Percentiles rank a stretch among this genome's conserved stretches.
These are phyloP conservation scores for Hysterium pulicare DNA, from an alignment of 2,329 filamentous ascomycete species.

Conservation along the genomic window DNA sequence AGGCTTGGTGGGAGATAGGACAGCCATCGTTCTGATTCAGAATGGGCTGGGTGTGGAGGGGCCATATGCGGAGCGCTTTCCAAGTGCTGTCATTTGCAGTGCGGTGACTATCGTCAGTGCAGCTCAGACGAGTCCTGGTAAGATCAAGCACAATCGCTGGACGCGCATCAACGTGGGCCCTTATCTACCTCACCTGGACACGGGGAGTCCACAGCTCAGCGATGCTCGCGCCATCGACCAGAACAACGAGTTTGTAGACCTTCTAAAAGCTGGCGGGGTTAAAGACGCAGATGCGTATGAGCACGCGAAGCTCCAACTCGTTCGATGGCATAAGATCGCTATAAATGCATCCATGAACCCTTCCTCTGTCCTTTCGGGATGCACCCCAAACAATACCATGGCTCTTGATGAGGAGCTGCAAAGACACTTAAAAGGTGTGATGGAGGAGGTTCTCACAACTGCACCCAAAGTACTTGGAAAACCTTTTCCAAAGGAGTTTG, in stretches of 20 bases:
- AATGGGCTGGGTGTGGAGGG: constrained; percentile 69
- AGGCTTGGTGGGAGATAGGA: constrained; percentile 53
- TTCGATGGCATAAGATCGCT: constrained; percentile 73
- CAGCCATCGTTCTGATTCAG: constrained; percentile 65
- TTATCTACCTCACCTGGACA: constrained; percentile 53
- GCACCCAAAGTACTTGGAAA: constrained; percentile 61
- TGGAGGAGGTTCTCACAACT: constrained; percentile 65
- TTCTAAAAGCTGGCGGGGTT: constrained; percentile 60
- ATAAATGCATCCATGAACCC: constrained; percentile 77
- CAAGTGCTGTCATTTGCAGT: constrained; percentile 58
- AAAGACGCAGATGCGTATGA: constrained; percentile 63
- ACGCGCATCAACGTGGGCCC: constrained; percentile 68
- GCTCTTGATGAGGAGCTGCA: constrained; percentile 60
- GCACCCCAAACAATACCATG: constrained; percentile 65
- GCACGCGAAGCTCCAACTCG: constrained; percentile 64
- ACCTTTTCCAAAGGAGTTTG: constrained; percentile 59
- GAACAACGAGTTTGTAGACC: constrained; percentile 51
- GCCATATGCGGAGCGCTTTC: constrained; percentile 62
- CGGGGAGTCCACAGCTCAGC: constrained; percentile 16
- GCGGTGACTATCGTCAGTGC: constrained; percentile 68
- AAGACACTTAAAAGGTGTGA: constrained; percentile 61
- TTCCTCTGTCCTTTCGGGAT: constrained; percentile 64
- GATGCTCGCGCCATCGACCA: constrained; percentile 38
- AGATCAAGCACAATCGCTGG: constrained; percentile 69
- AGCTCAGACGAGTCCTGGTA: constrained; percentile 61